phyloP scores from a whole-genome alignment of 495 filamentous ascomycete species.

The Penicillium taxi region DNA sequence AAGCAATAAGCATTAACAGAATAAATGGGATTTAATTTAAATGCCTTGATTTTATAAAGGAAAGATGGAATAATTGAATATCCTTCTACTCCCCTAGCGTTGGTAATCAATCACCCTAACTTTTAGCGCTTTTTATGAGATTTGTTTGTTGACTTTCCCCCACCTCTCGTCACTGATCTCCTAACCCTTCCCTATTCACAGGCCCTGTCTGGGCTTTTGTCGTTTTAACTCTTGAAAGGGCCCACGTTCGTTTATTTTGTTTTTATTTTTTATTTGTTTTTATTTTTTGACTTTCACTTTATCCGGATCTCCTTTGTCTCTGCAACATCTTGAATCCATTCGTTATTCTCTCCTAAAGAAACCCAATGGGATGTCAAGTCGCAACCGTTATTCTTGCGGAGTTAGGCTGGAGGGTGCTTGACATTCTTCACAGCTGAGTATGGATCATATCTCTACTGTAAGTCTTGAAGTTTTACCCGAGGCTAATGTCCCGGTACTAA shows the following conservation, averaged over 20 bases:
- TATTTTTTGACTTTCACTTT: background rate
- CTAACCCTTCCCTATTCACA: too few relatives aligned
- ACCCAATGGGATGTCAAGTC: conserved; percentile 37
- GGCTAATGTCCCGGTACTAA: conserved; percentile 3
- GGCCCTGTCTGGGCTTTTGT: too few relatives aligned
- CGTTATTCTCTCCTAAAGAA: conserved; percentile 3
- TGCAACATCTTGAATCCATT: background rate
- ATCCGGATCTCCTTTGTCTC: conserved; percentile 5
- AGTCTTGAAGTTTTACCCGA: conserved; percentile 6
- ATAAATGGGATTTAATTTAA: too few relatives aligned
- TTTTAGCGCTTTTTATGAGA: too few relatives aligned
- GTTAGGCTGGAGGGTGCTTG: conserved; percentile 35
- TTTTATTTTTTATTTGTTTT: background rate
- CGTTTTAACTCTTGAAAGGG: too few relatives aligned
- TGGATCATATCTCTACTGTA: conserved; percentile 46
- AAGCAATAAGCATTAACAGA: too few relatives aligned
- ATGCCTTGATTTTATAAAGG: too few relatives aligned
- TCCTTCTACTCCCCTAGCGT: too few relatives aligned
- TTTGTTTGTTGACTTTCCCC: too few relatives aligned
- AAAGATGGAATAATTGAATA: too few relatives aligned
- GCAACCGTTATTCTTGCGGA: conserved; percentile 27
- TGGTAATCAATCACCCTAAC: too few relatives aligned
- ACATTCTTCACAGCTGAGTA: conserved; percentile 30
- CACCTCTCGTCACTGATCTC: too few relatives aligned
- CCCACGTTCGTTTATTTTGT: conserved; percentile 3